phyloP scores from a whole-genome alignment of 345 rosid species.

The Eucalyptus pauciflora region DNA sequence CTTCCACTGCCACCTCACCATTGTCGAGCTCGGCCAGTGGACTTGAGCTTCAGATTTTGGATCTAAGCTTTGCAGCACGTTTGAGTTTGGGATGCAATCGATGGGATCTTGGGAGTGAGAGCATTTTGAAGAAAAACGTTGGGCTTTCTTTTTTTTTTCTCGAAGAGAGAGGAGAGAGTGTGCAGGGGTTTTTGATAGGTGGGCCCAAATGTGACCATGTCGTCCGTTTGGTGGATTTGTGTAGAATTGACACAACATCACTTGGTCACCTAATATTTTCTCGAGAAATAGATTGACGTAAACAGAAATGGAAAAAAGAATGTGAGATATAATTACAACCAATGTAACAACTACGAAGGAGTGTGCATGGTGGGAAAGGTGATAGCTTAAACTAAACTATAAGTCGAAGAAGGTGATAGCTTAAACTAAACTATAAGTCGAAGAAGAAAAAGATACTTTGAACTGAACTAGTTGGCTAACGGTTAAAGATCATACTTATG shows the following conservation, averaged over 20 bases:
- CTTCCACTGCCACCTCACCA: too few relatives aligned
- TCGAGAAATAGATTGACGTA: neutral
- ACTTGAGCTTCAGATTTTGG: too few relatives aligned
- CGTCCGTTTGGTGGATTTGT: fast-evolving
- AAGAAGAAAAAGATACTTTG: neutral
- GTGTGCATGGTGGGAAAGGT: neutral
- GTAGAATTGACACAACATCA: fast-evolving
- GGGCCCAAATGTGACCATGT: too few relatives aligned
- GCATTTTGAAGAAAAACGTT: too few relatives aligned
- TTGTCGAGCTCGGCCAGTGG: fast-evolving
- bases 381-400: neutral
- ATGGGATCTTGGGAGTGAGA: too few relatives aligned
- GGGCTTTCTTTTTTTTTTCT: too few relatives aligned
- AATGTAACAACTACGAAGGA: neutral
- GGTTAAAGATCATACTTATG: neutral
- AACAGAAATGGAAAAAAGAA: neutral
- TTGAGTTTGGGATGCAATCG: too few relatives aligned
- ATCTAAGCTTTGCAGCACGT: fast-evolving
- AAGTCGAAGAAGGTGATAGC: neutral
- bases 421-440: neutral
- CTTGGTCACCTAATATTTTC: too few relatives aligned
- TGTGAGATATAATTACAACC: neutral
- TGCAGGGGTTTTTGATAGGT: too few relatives aligned
- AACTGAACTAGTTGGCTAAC: neutral
- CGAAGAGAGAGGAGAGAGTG: too few relatives aligned